Percentiles rank a stretch among this genome's conserved stretches.
Evolutionary conservation across 2,329 filamentous ascomycete species (phyloP).

Genomic region (Trichoderma sp.): DNA sequence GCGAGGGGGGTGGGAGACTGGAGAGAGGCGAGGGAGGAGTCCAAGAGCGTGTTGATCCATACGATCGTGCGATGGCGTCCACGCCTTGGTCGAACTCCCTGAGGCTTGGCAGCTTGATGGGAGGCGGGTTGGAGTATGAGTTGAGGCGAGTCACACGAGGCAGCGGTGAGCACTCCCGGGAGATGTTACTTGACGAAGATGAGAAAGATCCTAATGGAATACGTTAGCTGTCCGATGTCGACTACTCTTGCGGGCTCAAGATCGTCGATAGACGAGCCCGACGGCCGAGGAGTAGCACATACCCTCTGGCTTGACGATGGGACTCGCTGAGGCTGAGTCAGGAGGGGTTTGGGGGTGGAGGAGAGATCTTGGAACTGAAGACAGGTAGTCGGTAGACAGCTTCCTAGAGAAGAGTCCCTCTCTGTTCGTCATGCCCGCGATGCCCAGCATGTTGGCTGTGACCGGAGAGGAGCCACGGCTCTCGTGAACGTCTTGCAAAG

Average conservation of each 20-base stretch:
- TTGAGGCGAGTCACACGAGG: constrained; percentile 32
- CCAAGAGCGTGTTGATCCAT: constrained; percentile 38
- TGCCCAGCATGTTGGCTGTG: constrained; percentile 32
- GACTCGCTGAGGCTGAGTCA: constrained; percentile 42
- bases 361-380: constrained; percentile 30
- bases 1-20: constrained; percentile 36
- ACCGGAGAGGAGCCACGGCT: constrained; percentile 28
- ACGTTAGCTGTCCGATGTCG: constrained; percentile 22
- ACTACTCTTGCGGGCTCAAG: not conserved
- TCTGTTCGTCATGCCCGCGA: constrained; percentile 31
- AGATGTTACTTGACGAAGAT: constrained; percentile 30
- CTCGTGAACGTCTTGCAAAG: constrained; percentile 28
- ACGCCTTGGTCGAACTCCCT: constrained; percentile 45
- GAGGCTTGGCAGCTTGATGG: constrained; percentile 41
- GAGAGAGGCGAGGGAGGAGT: constrained; percentile 38
- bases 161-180: constrained; percentile 36
- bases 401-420: constrained; percentile 31
- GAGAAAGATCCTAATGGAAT: constrained; percentile 32
- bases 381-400: constrained; percentile 33
- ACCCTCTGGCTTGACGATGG: constrained; percentile 41
- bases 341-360: constrained; percentile 38
- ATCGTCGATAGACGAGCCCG: not conserved
- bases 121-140: constrained; percentile 26
- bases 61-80: constrained; percentile 40
- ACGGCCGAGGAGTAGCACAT: constrained; percentile 28